Conservation (phyloP, 176 grass and related monocot species). For the Saccharum officinarum region DNA sequence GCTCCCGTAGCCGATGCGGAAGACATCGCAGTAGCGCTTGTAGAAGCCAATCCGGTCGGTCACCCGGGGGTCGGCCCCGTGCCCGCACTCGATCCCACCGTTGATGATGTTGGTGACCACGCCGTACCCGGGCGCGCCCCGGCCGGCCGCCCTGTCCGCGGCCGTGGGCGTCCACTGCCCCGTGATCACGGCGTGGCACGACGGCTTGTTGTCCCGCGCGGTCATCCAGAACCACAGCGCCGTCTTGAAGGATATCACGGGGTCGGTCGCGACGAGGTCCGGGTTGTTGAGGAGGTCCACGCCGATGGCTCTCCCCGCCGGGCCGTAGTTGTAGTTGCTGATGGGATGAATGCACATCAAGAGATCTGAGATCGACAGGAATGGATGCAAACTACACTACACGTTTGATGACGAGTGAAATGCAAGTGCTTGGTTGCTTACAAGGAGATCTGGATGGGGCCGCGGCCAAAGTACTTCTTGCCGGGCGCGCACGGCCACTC, state of each 20-base stretch:
- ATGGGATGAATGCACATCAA: background rate
- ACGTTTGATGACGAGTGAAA: background rate
- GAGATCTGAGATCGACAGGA: too few relatives aligned
- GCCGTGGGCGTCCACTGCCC: constrained; percentile 43
- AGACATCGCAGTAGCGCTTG: constrained; percentile 52
- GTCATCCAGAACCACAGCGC: constrained; percentile 95
- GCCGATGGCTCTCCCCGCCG: constrained; percentile 41
- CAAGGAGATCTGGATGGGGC: constrained; percentile 55
- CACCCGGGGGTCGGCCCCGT: background rate
- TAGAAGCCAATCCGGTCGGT: constrained; percentile 55
- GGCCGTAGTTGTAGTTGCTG: constrained; percentile 76
- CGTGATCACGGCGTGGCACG: constrained; percentile 57
- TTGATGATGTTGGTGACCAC: constrained; percentile 71
- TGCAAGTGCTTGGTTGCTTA: constrained; percentile 9
- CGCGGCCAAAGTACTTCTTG: constrained; percentile 48
- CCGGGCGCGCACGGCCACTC: constrained; percentile 45
- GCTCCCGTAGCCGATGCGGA: constrained; percentile 39
- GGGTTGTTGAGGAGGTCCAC: constrained; percentile 54
- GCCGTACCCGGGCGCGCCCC: constrained; percentile 48
- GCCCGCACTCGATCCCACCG: constrained; percentile 53
- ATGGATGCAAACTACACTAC: background rate
- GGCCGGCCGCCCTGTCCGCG: constrained; percentile 4
- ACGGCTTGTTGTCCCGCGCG: constrained; percentile 46
- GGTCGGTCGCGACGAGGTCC: constrained; percentile 51
- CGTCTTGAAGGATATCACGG: constrained; percentile 56